These are phyloP conservation scores for Zizania palustris DNA, from an alignment of 202 grass and related monocot species.

Conservation along the genomic window DNA sequence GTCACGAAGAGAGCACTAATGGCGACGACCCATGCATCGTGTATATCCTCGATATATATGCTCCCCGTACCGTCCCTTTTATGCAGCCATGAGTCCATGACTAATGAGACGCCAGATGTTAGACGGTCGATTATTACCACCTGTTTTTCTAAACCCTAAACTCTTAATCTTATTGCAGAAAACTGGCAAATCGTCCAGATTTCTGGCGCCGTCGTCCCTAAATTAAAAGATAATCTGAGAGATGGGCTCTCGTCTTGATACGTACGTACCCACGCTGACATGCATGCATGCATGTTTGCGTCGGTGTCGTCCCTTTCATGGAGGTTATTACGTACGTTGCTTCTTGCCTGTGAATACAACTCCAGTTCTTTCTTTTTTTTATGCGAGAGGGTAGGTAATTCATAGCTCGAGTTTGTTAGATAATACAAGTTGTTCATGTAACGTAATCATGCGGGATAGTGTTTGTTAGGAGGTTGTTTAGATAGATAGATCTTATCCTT, in stretches of 20 bases:
- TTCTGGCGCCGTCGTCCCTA: no score
- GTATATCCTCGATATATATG: neutral
- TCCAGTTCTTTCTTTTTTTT: neutral
- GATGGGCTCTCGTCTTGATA: neutral
- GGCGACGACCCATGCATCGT: conserved; percentile 16
- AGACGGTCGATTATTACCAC: neutral
- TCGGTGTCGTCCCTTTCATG: neutral
- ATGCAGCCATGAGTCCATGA: neutral
- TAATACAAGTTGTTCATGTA: no score
- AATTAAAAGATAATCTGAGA: neutral
- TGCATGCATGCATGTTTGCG: no score
- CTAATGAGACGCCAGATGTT: neutral
- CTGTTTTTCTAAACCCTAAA: neutral
- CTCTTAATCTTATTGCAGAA: no score
- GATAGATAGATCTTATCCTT: no score
- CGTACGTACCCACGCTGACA: neutral
- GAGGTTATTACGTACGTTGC: neutral
- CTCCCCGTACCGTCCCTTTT: neutral
- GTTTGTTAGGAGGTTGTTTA: no score
- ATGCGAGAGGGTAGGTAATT: neutral
- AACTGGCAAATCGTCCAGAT: neutral
- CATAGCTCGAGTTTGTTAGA: no score
- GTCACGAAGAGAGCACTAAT: conserved; percentile 12
- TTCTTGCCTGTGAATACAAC: neutral
- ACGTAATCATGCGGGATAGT: no score